Evolutionary conservation across 2,329 filamentous ascomycete genomes (phyloP), one percentile per base, ranked within the genome.

Genomic region (Rachicladosporium sp.): DNA sequence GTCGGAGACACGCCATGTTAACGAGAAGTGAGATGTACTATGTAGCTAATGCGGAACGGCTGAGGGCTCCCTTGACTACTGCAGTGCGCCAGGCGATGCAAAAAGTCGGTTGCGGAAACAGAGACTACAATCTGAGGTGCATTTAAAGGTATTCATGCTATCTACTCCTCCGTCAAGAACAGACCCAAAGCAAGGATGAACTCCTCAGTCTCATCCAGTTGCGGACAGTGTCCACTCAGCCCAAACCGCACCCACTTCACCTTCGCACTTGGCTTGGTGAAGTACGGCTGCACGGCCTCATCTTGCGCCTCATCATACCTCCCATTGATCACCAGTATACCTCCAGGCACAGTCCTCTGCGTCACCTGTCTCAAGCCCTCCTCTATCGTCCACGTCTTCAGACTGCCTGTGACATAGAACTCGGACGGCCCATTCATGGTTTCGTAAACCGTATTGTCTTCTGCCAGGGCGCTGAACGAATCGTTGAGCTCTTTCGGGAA

Each of bases 161-260:
- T n/a, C 23, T 27, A 27, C 23, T 27, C 23, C 23, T 27, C 23
- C 23, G 23, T 27, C 23, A 27, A 27, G 23, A 27, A 27, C 3
- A 27, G 23, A 7, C 23, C 23, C 23, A 27, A 27, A 4, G 23
- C 23, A 27, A 27, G 23, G 23, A 38, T 7, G 31, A 38, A 21
- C n/a, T 29, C 37, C 37, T 64, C 58, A 7, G 52, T 58, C 45
- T 64, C 56, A 48, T 67, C 64, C 34, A 63, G 36, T 19, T 60
- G 56, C 4, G 55, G 54, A 45, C 56, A 54, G 43, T 61, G 58
- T 33, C 51, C 51, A 36, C 54, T 55, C 41, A 58, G 38, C 10
- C 51, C 49, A 44, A 58, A 59, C 10, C 49, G 55, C 6, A 63
- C 51, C 64, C 64, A 68, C 46, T 61, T 65, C 33, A 62, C 60